Conservation (phyloP, 495 filamentous ascomycete genomes). For the Evernia prunastri region DNA sequence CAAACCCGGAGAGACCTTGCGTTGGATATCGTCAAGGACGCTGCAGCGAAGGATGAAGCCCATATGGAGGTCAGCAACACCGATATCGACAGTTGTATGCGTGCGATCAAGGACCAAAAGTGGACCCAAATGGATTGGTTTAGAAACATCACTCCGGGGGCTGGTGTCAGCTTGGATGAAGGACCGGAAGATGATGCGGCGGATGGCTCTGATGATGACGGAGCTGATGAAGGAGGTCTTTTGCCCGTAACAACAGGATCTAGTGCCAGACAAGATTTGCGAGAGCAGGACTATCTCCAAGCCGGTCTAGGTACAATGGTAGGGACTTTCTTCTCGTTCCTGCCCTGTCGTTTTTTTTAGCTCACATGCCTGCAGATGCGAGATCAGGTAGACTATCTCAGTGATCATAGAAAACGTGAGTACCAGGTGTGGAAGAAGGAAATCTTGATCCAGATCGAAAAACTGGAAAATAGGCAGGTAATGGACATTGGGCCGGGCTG, state of each 20-base stretch:
- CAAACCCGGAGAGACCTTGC: slow-evolving; percentile 38
- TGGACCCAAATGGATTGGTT: slow-evolving; percentile 71
- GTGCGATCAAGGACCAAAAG: slow-evolving; percentile 46
- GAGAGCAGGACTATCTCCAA: slow-evolving; percentile 33
- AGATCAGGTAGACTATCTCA: slow-evolving; percentile 72
- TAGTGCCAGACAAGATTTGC: neutral
- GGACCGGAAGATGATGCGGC: slow-evolving; percentile 34
- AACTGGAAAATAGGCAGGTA: slow-evolving; percentile 33
- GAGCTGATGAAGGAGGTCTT: slow-evolving; percentile 12
- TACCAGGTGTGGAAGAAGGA: slow-evolving; percentile 67
- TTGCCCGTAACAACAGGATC: neutral
- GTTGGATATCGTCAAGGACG: slow-evolving; percentile 33
- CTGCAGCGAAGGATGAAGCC: slow-evolving; percentile 33
- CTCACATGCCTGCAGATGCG: slow-evolving; percentile 48
- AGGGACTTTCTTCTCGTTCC: neutral
- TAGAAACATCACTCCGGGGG: slow-evolving; percentile 44
- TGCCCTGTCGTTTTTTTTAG: slow-evolving; percentile 1
- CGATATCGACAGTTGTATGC: slow-evolving; percentile 55
- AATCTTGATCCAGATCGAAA: slow-evolving; percentile 52
- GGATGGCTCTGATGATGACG: neutral
- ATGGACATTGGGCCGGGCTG: slow-evolving; percentile 14
- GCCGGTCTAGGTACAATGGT: slow-evolving; percentile 65
- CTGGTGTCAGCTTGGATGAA: slow-evolving; percentile 29
- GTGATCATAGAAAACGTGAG: slow-evolving; percentile 58
- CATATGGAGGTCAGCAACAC: slow-evolving; percentile 35